Percentiles rank a stretch among this genome's conserved stretches.
Evolutionary conservation across 208 protist genomes (phyloP).

Genomic region (Trypanosoma cruzi): DNA sequence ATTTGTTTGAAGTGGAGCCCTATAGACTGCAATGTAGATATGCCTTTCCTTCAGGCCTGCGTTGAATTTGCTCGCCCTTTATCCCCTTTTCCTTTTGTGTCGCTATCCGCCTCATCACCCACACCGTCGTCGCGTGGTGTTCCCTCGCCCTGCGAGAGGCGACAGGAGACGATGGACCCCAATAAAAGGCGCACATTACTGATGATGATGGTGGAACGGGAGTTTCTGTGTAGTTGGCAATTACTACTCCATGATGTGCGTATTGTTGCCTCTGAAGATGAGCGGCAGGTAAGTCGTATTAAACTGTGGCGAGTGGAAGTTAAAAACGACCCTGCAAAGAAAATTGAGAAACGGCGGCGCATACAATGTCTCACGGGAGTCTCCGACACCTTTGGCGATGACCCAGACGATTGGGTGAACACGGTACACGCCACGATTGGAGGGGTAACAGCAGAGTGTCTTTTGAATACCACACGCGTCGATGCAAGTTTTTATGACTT

Average conservation of each 20-base stretch:
- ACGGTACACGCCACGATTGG: conserved; percentile 19
- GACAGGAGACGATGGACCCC: neutral
- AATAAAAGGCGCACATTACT: conserved; percentile 20
- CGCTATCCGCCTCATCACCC: neutral
- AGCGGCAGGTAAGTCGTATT: conserved; percentile 3
- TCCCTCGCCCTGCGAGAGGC: neutral
- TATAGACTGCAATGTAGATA: conserved; percentile 29
- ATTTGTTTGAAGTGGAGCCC: conserved; percentile 24
- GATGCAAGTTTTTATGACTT: neutral
- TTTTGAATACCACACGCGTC: neutral
- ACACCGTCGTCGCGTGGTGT: neutral
- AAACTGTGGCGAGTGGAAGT: conserved; percentile 3
- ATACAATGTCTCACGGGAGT: neutral
- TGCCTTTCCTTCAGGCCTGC: conserved; percentile 26
- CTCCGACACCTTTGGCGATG: conserved; percentile 25
- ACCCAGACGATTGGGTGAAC: conserved; percentile 45
- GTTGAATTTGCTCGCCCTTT: conserved; percentile 10
- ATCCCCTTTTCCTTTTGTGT: neutral
- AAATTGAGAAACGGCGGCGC: conserved; percentile 7
- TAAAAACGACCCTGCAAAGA: conserved; percentile 11
- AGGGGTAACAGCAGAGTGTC: conserved; percentile 24
- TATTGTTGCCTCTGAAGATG: conserved; percentile 24
- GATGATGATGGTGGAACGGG: conserved; percentile 29
- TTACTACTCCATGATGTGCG: conserved; percentile 21
- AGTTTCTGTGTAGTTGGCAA: conserved; percentile 35